phyloP scores from a whole-genome alignment of 1,139 yeast species.

The Yamadazyma spencermartinsiae region DNA sequence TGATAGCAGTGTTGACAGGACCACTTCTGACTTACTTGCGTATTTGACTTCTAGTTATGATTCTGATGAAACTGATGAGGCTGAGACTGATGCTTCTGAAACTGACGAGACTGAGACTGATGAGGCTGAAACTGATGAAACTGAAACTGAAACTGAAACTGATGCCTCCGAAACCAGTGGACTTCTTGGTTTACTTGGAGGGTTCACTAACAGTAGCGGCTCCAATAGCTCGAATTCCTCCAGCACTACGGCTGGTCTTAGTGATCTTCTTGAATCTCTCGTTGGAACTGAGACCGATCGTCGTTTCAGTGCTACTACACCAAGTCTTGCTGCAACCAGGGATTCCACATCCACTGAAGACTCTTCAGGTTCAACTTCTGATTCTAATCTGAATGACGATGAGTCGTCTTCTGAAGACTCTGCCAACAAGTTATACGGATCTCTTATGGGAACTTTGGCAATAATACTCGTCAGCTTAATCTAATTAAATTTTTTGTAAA shows the following conservation, averaged over 20 bases:
- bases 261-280: background rate
- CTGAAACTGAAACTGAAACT: conserved; percentile 1
- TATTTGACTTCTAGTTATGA: conserved; percentile 1
- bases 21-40: conserved; percentile 4
- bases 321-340: background rate
- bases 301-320: background rate
- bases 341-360: background rate
- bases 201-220: background rate
- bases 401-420: conserved; percentile 9
- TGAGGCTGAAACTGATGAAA: conserved; percentile 1
- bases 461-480: conserved; percentile 1
- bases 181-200: background rate
- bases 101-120: conserved; percentile 1
- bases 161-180: background rate
- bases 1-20: background rate
- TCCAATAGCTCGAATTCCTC: no score
- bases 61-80: conserved; percentile 1
- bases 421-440: conserved; percentile 9
- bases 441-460: conserved; percentile 9
- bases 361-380: background rate
- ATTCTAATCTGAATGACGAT: background rate
- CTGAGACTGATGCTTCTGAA: conserved; percentile 4
- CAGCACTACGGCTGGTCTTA: background rate
- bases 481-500: background rate
- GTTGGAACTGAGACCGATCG: background rate